A percentile compares a stretch with the other conserved stretches of the same genome.
Evolutionary conservation across 2,329 filamentous ascomycete genomes (phyloP).

Genomic region (Botrytis paeoniae): DNA sequence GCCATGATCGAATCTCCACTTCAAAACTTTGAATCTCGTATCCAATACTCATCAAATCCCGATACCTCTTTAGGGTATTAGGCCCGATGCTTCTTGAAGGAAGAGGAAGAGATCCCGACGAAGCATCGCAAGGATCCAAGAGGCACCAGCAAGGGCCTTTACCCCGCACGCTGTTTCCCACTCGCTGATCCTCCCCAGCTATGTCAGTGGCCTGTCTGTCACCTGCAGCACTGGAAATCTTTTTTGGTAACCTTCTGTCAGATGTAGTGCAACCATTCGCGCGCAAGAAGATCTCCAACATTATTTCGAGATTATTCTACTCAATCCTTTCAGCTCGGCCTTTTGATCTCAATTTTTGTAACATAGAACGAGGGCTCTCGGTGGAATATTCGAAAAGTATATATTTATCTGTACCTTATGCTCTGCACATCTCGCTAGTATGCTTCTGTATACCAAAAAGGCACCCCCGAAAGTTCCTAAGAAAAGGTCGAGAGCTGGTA

Average conservation of each 20-base stretch:
- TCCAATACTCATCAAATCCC: background rate
- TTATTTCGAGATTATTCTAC: background rate
- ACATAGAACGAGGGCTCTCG: background rate
- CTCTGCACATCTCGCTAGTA: conserved; percentile 32
- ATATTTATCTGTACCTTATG: background rate
- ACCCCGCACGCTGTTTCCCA: conserved; percentile 6
- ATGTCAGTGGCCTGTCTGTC: background rate
- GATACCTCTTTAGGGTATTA: background rate
- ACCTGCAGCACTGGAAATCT: conserved; percentile 5
- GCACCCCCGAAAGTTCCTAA: conserved; percentile 58
- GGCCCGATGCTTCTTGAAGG: background rate
- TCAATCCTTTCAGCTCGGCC: background rate
- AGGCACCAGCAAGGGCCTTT: conserved; percentile 4
- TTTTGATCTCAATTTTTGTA: background rate
- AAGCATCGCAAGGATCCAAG: background rate
- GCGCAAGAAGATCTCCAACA: conserved; percentile 1
- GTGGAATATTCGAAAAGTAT: background rate
- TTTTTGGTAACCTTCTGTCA: conserved; percentile 2
- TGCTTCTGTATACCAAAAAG: conserved; percentile 58
- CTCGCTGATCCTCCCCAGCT: conserved; percentile 3
- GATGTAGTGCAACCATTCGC: conserved; percentile 13
- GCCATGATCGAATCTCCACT: background rate
- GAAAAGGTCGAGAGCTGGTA: conserved; percentile 57
- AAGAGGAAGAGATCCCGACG: background rate
- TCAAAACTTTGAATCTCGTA: background rate